Percentiles rank a stretch among this genome's conserved stretches.
Evolutionary conservation across 257 asterid genomes (phyloP).

Genomic region (Nicotiana obtusifolia): DNA sequence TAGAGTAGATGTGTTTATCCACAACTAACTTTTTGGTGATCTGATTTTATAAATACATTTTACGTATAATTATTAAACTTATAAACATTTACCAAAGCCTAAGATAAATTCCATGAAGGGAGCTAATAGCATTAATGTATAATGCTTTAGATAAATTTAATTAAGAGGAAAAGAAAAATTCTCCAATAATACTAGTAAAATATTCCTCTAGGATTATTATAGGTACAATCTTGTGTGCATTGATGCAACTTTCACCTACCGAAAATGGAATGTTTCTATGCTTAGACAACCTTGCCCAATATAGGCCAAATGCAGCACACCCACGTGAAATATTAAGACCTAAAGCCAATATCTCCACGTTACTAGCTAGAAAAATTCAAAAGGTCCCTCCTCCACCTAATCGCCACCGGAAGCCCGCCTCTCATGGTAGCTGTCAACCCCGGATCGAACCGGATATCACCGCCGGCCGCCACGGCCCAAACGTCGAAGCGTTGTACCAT

Average conservation of each 20-base stretch:
- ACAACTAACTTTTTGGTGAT: too few relatives aligned
- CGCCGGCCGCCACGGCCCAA: background rate
- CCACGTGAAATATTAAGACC: background rate
- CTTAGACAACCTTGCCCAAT: background rate
- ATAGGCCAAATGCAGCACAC: background rate
- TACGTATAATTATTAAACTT: too few relatives aligned
- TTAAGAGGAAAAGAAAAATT: background rate
- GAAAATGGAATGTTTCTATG: background rate
- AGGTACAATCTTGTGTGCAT: background rate
- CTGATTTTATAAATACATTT: too few relatives aligned
- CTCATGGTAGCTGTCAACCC: constrained; percentile 64
- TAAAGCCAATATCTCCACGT: background rate
- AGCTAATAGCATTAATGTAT: background rate
- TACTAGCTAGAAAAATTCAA: background rate
- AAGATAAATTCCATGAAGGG: background rate
- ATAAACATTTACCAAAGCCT: too few relatives aligned
- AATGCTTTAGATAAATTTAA: too few relatives aligned
- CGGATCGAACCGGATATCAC: constrained; percentile 47
- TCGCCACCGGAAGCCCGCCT: constrained; percentile 37
- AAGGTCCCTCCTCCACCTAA: background rate
- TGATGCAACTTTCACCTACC: background rate
- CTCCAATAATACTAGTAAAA: background rate
- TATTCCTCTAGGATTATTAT: background rate
- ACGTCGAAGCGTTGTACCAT: constrained; percentile 39
- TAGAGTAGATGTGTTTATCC: too few relatives aligned